A percentile compares a stretch with the other conserved stretches of the same genome.
Evolutionary conservation across 164 flowering plant species (phyloP).

Genomic region (Echeveria elegans): DNA sequence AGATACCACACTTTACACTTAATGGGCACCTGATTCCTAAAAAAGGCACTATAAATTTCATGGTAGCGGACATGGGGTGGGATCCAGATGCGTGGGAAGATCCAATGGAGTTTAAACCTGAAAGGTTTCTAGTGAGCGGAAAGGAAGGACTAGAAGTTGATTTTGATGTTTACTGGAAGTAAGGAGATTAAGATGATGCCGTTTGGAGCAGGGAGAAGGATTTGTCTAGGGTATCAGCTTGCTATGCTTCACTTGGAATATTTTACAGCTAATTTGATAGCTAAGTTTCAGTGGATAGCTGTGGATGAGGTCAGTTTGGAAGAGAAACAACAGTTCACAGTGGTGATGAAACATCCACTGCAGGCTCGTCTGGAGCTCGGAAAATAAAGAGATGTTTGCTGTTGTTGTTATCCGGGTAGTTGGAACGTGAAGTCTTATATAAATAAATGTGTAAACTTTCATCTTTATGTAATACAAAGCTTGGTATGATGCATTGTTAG

Average conservation of each 20-base stretch:
- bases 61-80: conserved; percentile 10
- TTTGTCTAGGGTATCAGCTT: background rate
- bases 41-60: background rate
- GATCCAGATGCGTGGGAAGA: conserved; percentile 10
- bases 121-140: background rate
- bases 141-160: background rate
- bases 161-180: conserved; percentile 7
- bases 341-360: conserved; percentile 8
- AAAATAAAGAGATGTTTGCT: background rate
- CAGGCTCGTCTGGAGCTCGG: conserved; percentile 5
- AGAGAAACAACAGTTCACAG: conserved; percentile 7
- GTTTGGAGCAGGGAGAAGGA: conserved; percentile 9
- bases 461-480: background rate
- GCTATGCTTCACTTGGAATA: conserved; percentile 8
- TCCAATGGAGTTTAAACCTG: conserved; percentile 10
- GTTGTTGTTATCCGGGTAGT: background rate
- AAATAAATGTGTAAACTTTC: background rate
- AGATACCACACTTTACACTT: background rate
- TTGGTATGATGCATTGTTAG: background rate
- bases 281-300: background rate
- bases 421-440: background rate
- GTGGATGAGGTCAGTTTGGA: conserved; percentile 1
- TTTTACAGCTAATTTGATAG: conserved; percentile 2
- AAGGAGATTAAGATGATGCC: conserved; percentile 9
- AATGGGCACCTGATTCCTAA: conserved; percentile 9